These are phyloP conservation scores for Venturia aucupariae DNA, from an alignment of 2,329 filamentous ascomycete genomes.

Conservation along the genomic window DNA sequence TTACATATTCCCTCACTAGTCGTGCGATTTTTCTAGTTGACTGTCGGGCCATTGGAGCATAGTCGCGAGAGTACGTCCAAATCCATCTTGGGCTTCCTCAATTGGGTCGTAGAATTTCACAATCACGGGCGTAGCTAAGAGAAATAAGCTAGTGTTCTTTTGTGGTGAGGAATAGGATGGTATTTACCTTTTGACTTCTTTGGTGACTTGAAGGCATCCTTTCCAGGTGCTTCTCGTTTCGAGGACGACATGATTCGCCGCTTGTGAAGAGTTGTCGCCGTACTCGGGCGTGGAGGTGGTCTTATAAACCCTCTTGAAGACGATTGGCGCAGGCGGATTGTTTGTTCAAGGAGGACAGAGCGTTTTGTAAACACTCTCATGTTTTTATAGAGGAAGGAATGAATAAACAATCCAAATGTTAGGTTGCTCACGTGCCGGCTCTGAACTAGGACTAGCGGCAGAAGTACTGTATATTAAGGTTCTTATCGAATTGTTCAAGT, in stretches of 20 bases:
- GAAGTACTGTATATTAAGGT: too few relatives aligned
- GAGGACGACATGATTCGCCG: not conserved
- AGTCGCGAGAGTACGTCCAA: conserved; percentile 35
- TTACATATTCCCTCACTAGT: conserved; percentile 29
- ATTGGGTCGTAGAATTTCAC: conserved; percentile 41
- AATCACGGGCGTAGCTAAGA: conserved; percentile 20
- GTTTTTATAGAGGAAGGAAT: not conserved
- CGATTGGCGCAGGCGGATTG: not conserved
- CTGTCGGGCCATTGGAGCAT: conserved; percentile 37
- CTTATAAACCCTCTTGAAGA: too few relatives aligned
- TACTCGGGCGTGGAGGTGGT: not conserved
- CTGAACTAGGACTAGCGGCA: not conserved
- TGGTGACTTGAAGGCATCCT: not conserved
- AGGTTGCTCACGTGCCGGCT: not conserved
- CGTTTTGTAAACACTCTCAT: not conserved
- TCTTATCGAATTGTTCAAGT: too few relatives aligned
- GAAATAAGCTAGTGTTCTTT: not conserved
- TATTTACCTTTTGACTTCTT: not conserved
- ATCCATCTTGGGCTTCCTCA: conserved; percentile 26
- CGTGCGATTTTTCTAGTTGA: conserved; percentile 38
- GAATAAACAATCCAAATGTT: not conserved
- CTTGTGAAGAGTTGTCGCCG: not conserved
- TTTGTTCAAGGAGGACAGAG: not conserved
- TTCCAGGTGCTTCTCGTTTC: not conserved
- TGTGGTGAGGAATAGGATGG: not conserved